Base-by-base conservation (phyloP, 1,284 basidiomycete genomes). In the Hymenochaete sp. region DNA sequence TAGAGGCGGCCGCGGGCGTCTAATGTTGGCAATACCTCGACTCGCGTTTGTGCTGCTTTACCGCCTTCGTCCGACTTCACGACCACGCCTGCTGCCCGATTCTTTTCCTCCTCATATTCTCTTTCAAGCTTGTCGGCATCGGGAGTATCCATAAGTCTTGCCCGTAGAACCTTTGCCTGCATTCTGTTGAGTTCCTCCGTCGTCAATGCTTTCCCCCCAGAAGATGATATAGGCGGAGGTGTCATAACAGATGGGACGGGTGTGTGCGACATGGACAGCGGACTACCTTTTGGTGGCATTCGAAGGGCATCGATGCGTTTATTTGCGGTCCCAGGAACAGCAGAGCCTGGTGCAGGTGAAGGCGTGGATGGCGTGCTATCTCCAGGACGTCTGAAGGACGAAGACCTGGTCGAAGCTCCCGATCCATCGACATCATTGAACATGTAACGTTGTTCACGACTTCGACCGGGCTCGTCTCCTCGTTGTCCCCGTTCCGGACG, bases 201-300 rank as follows among this genome's bases (percentile, higher is more conserved):
- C 0, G 82, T 83, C 48, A 85, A 57, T 2, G 70, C 32, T 28
- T 42, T 70, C 4, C 77, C 67, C 14, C 59, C 51, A 31, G 62
- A 62, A 14, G 63, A 57, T 11, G 61, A 57, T 8, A 62, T 57
- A 2, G 64, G 56, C 8, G 79, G 71, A 0, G 91, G 92, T 0
- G 89, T 88, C 71, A 95, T 82, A 2, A 92, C 90, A 3, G 80
- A 82, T 0, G 93, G 93, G 38, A 96, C 82, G 1, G 92, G 89
- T 0, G 92, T 93, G 51, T 75, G 77, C 2, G 73, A 65, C 53
- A 79, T 76, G 7, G 56, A 50, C 14, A 55, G 53, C 1, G 63
- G 54, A 11, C 59, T 61, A 21, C 63, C 56, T 52, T 75, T 74
- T 10, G 75, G 76, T 3, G 73, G 71, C 31, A 73, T 54, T 35